Base-by-base conservation (phyloP, 441 rosid species). In the Euphorbia schlechtendalii region DNA sequence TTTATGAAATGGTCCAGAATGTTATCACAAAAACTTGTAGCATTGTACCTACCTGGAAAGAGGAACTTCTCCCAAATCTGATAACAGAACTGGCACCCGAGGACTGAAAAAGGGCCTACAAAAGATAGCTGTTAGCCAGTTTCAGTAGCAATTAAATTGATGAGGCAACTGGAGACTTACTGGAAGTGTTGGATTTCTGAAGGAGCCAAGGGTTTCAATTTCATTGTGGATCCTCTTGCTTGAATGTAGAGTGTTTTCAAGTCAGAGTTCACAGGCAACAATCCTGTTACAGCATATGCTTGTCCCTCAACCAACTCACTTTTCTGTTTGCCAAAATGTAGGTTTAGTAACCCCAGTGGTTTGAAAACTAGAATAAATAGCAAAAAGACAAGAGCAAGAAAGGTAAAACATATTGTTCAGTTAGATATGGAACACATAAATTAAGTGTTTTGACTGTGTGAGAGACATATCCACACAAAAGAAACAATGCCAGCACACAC, bases 261-360 rank as follows among this genome's bases (percentile, higher is more conserved):
- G 70, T 81, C 83, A 66, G 87, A 76, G 65, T 81, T 75, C 69
- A 80, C 73, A 46, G 97, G 96, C 69, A 77, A 54, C 15, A 95
- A 87, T 69, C 90, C 96, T 65, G 83, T 60, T 67, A 86, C 67
- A 53, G 73, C 65, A 73, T 87, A 91, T 68, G 89, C 90, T 66
- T 84, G 82, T n/a, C 99, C 99, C 77, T 91, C 98, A n/a, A 78
- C 82, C 71, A 89, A 77, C 80, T 91, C 91, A 61, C 36, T 70
- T 79, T 71, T 74, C 97, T 91, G 88, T 78, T 61, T 45, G 80
- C 52, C 22, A 22, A 64, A 28, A 67, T 30, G 59, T 15, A 61
- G 67, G 54, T 70, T 63, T 4, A 65, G 28, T 49, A 43, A 22
- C 11, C 32, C 54, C n/a, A 38, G 49, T 60, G 20, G 15, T 22